Evolutionary conservation across 371 early-diverging fungal genomes (phyloP).

Genomic region (Apophysomyces trapeziformis): DNA sequence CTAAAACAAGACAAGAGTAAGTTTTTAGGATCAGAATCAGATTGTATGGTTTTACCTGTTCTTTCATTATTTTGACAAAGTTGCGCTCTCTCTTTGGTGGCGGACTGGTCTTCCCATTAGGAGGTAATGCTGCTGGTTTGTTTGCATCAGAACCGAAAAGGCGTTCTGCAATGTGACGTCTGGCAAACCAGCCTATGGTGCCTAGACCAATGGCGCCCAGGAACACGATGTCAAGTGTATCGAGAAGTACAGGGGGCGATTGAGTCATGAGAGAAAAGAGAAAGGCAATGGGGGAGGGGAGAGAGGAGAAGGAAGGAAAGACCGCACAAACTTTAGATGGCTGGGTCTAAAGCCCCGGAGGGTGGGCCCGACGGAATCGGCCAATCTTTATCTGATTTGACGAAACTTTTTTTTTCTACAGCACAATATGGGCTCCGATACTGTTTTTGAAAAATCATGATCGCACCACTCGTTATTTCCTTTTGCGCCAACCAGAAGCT

Average conservation of each 20-base stretch:
- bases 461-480: too few relatives aligned
- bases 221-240: constrained; percentile 52
- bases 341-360: not conserved
- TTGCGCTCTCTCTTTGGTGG: constrained; percentile 51
- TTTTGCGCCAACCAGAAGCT: too few relatives aligned
- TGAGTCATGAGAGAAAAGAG: constrained; percentile 19
- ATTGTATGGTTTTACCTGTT: constrained; percentile 46
- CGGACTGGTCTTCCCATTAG: constrained; percentile 9
- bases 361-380: too few relatives aligned
- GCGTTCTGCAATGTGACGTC: constrained; percentile 28
- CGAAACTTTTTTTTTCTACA: too few relatives aligned
- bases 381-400: too few relatives aligned
- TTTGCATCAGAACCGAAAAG: constrained; percentile 26
- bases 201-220: constrained; percentile 57
- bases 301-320: not conserved
- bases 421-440: too few relatives aligned
- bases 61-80: constrained; percentile 67
- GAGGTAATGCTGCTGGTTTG: constrained; percentile 9
- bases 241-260: constrained; percentile 36
- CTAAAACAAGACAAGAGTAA: constrained; percentile 25
- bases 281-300: not conserved
- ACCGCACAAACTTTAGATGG: not conserved
- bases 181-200: constrained; percentile 52
- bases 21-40: not conserved
- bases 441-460: too few relatives aligned